These are phyloP conservation scores for Prillingera fragicola DNA, from an alignment of 1,284 basidiomycete genomes.

Conservation along the genomic window DNA sequence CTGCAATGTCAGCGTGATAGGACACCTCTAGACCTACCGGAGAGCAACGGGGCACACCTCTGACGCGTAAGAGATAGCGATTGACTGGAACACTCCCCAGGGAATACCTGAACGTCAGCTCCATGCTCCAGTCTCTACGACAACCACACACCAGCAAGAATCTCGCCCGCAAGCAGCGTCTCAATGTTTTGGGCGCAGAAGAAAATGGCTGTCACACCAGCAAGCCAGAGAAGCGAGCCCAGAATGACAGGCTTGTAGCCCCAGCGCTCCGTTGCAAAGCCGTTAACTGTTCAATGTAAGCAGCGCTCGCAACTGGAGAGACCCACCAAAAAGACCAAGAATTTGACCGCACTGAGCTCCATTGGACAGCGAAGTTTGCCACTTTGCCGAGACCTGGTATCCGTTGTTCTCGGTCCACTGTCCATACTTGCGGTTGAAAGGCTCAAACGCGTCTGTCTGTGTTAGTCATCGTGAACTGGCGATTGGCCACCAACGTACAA, in stretches of 20 bases:
- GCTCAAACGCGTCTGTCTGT: constrained; percentile 29
- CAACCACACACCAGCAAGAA: constrained; percentile 15
- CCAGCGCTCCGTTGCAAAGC: constrained; percentile 41
- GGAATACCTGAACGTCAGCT: constrained; percentile 17
- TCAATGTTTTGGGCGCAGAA: constrained; percentile 35
- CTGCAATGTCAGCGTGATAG: too few species aligned
- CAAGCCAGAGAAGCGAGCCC: constrained; percentile 25
- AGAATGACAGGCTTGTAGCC: constrained; percentile 39
- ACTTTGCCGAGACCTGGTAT: constrained; percentile 45
- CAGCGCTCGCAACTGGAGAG: background rate
- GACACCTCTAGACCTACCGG: too few species aligned
- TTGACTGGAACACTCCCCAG: constrained; percentile 26
- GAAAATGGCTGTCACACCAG: constrained; percentile 34
- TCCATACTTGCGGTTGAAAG: constrained; percentile 42
- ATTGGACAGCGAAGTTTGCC: constrained; percentile 49
- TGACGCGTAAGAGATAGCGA: constrained; percentile 40
- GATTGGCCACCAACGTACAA: constrained; percentile 8
- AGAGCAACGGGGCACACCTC: constrained; percentile 48
- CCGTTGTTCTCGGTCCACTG: constrained; percentile 7
- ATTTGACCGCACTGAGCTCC: constrained; percentile 44
- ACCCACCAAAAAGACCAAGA: constrained; percentile 42
- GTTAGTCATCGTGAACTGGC: background rate
- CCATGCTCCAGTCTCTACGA: too few species aligned
- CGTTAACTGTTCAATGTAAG: constrained; percentile 24
- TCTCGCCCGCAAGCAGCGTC: constrained; percentile 29